Evolutionary conservation across 495 filamentous ascomycete species (phyloP).

Genomic region (Articulospora tetracladia): DNA sequence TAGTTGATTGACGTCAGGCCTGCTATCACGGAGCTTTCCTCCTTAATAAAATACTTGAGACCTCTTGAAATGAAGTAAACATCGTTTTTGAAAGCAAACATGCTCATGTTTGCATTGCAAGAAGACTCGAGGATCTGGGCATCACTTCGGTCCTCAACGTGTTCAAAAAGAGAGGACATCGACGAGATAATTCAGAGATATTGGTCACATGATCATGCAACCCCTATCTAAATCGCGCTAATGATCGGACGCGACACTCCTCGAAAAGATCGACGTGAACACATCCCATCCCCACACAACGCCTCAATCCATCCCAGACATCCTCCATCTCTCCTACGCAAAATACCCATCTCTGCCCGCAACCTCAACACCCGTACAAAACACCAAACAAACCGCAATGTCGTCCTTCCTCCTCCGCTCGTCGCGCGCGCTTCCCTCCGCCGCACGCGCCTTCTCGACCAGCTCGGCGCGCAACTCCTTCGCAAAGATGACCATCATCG

Average conservation of each 20-base stretch:
- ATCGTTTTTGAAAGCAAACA: too few relatives aligned
- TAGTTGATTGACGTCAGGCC: too few relatives aligned
- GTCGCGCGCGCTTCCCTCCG: constrained; percentile 9
- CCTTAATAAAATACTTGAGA: too few relatives aligned
- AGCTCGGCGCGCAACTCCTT: constrained; percentile 12
- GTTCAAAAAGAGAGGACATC: too few relatives aligned
- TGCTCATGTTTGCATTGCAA: too few relatives aligned
- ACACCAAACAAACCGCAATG: constrained; percentile 14
- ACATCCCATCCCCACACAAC: background rate
- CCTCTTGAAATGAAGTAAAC: too few relatives aligned
- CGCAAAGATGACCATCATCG: constrained; percentile 61
- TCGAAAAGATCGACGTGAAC: too few relatives aligned
- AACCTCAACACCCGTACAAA: background rate
- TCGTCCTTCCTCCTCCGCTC: constrained; percentile 18
- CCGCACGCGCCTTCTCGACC: constrained; percentile 23
- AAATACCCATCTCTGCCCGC: background rate
- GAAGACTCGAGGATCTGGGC: too few relatives aligned
- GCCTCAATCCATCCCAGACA: background rate
- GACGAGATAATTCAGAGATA: too few relatives aligned
- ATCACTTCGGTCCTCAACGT: too few relatives aligned
- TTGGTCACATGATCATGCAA: background rate
- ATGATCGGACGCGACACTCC: background rate
- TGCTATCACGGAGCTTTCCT: too few relatives aligned
- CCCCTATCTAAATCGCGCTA: background rate
- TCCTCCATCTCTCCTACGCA: background rate